Conservation (phyloP, 176 grass and related monocot genomes). For the Triticum aestivum region DNA sequence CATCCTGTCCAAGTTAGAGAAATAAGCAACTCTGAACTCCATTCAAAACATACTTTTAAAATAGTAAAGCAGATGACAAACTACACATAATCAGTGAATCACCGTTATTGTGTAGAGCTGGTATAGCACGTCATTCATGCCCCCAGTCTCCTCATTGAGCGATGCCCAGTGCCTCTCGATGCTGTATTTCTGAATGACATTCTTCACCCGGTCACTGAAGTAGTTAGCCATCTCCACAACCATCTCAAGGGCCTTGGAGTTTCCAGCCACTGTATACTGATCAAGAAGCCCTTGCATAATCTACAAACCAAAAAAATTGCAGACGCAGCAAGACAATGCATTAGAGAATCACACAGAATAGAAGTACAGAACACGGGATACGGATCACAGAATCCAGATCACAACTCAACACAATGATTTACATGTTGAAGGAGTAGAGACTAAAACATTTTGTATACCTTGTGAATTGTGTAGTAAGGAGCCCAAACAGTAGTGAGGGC, state of each 20-base stretch:
- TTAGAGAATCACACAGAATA: not conserved
- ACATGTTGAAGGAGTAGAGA: not conserved
- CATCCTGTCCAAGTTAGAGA: slow-evolving; percentile 53
- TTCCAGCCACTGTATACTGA: slow-evolving; percentile 71
- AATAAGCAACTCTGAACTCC: slow-evolving; percentile 9
- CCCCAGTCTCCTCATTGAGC: slow-evolving; percentile 96
- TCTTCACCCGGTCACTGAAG: slow-evolving; percentile 81
- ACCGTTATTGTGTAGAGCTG: slow-evolving; percentile 83
- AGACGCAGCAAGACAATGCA: not conserved
- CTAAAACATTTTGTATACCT: slow-evolving; percentile 43
- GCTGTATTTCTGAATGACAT: slow-evolving; percentile 88
- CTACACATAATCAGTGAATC: slow-evolving; percentile 20
- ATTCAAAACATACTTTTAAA: not conserved
- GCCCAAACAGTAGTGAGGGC: slow-evolving; percentile 77
- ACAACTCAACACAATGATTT: not conserved
- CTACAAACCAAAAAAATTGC: slow-evolving; percentile 29
- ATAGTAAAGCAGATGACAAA: not conserved
- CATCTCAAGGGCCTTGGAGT: slow-evolving; percentile 68
- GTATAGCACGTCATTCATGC: slow-evolving; percentile 98
- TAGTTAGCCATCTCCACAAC: slow-evolving; percentile 84
- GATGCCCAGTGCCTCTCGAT: slow-evolving; percentile 88
- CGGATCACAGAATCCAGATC: not conserved
- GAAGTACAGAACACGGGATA: not conserved
- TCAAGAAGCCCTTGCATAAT: slow-evolving; percentile 98
- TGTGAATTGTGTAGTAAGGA: slow-evolving; percentile 97